These are phyloP conservation scores for Blastomyces silverae DNA, from an alignment of 2,329 filamentous ascomycete species.

Conservation along the genomic window DNA sequence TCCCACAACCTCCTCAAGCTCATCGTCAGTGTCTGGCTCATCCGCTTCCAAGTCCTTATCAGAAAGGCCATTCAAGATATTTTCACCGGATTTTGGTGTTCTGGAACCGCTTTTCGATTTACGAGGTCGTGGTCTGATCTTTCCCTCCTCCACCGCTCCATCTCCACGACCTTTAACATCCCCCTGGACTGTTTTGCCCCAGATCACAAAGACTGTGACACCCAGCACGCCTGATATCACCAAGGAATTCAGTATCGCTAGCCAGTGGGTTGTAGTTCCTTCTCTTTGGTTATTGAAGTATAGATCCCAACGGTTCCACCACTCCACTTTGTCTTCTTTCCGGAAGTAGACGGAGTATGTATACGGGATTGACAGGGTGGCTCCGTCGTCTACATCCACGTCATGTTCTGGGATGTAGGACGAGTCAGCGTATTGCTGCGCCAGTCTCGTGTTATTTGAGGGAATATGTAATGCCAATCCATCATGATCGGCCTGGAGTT, in stretches of 20 bases:
- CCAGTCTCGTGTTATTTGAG: conserved; percentile 53
- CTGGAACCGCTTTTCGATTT: conserved; percentile 39
- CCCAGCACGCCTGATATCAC: conserved; percentile 75
- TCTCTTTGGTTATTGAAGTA: conserved; percentile 87
- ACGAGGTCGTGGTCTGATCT: conserved; percentile 47
- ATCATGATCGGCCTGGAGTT: conserved; percentile 54
- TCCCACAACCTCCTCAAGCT: conserved; percentile 73
- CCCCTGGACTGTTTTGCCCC: conserved; percentile 67
- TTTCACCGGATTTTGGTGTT: conserved; percentile 47
- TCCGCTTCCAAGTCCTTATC: conserved; percentile 45
- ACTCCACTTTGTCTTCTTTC: conserved; percentile 72
- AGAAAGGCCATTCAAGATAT: conserved; percentile 48
- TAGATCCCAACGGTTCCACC: conserved; percentile 77
- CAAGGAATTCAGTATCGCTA: conserved; percentile 80
- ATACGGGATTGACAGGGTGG: conserved; percentile 68
- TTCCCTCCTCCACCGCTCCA: conserved; percentile 59
- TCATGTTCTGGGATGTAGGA: conserved; percentile 54
- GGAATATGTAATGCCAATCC: conserved; percentile 63
- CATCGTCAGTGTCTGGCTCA: conserved; percentile 60
- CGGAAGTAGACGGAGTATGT: conserved; percentile 88
- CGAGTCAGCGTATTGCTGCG: conserved; percentile 51
- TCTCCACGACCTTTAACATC: conserved; percentile 73
- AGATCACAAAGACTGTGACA: conserved; percentile 71
- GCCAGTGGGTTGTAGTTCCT: conserved; percentile 74
- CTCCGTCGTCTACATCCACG: conserved; percentile 55